Percentiles rank a stretch among this genome's conserved stretches.
These are phyloP conservation scores for Haplosporangium gracile DNA, from an alignment of 192 early-diverging fungal species.

Conservation along the genomic window DNA sequence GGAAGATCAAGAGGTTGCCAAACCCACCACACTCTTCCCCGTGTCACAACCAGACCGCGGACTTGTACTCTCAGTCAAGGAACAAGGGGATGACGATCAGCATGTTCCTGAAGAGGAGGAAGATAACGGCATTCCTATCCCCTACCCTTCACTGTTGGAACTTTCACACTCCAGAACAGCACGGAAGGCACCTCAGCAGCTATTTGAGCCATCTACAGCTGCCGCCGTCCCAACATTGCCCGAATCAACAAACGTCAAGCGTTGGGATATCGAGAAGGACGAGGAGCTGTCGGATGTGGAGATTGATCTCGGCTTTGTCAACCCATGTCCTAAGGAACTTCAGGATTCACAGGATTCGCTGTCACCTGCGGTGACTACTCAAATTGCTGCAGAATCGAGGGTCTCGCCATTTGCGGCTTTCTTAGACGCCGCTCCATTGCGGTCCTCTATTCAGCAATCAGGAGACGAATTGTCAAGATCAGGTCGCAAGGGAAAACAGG, in stretches of 20 bases:
- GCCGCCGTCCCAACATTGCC: background rate
- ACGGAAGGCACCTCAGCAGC: background rate
- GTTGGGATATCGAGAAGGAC: constrained; percentile 25
- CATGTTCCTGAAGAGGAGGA: constrained; percentile 13
- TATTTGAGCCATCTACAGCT: background rate
- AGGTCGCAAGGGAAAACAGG: background rate
- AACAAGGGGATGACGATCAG: background rate
- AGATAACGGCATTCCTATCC: background rate
- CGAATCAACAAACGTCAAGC: constrained; percentile 16
- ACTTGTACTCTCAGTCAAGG: background rate
- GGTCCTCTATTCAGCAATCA: background rate
- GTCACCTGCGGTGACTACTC: background rate
- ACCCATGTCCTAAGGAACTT: background rate
- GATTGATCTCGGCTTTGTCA: constrained; percentile 10
- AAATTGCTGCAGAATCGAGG: background rate
- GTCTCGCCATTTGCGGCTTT: constrained; percentile 12
- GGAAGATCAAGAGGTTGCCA: background rate
- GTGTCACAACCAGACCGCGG: background rate
- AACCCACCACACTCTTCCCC: constrained; percentile 9
- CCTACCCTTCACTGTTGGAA: constrained; percentile 9
- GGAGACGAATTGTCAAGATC: background rate
- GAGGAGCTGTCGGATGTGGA: constrained; percentile 15
- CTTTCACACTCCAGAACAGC: background rate
- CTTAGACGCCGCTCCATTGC: background rate
- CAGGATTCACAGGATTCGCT: background rate